Evolutionary conservation across 2,329 filamentous ascomycete species (phyloP).

Genomic region (Penicillium sp.): DNA sequence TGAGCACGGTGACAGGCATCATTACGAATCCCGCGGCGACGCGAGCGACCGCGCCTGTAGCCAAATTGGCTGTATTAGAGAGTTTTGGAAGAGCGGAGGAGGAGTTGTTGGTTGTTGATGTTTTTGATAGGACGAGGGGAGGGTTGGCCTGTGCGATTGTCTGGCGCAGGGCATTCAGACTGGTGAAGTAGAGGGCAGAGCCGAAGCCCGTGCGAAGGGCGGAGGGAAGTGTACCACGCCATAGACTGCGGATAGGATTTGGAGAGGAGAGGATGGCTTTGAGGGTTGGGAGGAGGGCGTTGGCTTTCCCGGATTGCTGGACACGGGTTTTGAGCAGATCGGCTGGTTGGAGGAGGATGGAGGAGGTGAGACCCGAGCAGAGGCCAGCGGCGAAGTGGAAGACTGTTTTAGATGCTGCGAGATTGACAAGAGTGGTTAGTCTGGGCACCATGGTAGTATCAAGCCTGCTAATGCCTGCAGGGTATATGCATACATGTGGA

Average conservation of each 20-base stretch:
- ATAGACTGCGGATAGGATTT: conserved; percentile 74
- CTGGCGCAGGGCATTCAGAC: conserved; percentile 82
- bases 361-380: conserved; percentile 83
- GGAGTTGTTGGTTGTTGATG: conserved; percentile 40
- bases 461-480: not conserved
- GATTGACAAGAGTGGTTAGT: conserved; percentile 1
- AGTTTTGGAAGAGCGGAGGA: conserved; percentile 82
- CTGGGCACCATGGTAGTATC: not conserved
- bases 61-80: conserved; percentile 81
- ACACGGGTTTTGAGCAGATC: conserved; percentile 96
- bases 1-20: conserved; percentile 96
- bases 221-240: conserved; percentile 91
- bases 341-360: conserved; percentile 89
- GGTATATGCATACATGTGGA: conserved; percentile 37
- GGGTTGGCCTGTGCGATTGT: conserved; percentile 57
- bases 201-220: conserved; percentile 93
- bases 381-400: conserved; percentile 91
- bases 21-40: conserved; percentile 87
- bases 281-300: conserved; percentile 72
- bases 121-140: conserved; percentile 47
- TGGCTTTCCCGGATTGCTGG: conserved; percentile 76
- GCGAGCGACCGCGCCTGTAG: conserved; percentile 82
- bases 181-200: conserved; percentile 91
- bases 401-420: conserved; percentile 52
- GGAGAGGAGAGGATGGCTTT: conserved; percentile 71